Base-by-base conservation (phyloP, 768 basidiomycete species). In the Neoboletus brunneissimus region DNA sequence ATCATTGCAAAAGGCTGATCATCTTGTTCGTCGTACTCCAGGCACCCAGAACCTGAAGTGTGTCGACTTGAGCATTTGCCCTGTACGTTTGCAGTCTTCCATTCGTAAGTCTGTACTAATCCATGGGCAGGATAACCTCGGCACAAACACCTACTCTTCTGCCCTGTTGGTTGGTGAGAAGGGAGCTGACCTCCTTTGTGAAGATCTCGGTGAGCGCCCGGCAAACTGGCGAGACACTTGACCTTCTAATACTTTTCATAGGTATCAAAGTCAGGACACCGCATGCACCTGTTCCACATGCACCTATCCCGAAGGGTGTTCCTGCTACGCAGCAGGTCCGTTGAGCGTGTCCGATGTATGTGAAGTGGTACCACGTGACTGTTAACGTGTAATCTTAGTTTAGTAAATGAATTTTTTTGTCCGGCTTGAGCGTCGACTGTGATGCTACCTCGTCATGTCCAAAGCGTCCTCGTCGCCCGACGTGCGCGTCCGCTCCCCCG, bases 61-160 rank as follows among this genome's bases (percentile, higher is more conserved):
- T 65, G 77, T 82, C 60, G 86, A 88, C 71, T 75, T 87, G 75
- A 83, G 81, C 71, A 86, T 87, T 73, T 87, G 86, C 73, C 86
- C 86, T 22, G 84, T 85, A 67, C 64, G 81, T 72, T 23, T 41
- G n/a, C 12, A 35, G 15, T 31, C 20, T 44, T 20, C 45, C 13
- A 16, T 25, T 32, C 18, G 15, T 31, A 40, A 25, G 23, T 53
- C 23, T n/a, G 29, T 25, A 31, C 50, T 59, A 46, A 58, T 37
- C 41, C 22, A 12, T 29, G 40, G 52, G n/a, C 53, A 84, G 83
- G 85, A 86, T 62, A 88, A 88, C 71, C 71, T 87, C 60, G 85
- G 85, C 56, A 86, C 86, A 42, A 86, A 86, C 76, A 87, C 85
- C 6, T 87, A 87, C 73, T 87, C 85, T 32, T 84, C 85, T 54